Evolutionary conservation across 257 asterid genomes (phyloP).

Genomic region (Coffea eugenioides): DNA sequence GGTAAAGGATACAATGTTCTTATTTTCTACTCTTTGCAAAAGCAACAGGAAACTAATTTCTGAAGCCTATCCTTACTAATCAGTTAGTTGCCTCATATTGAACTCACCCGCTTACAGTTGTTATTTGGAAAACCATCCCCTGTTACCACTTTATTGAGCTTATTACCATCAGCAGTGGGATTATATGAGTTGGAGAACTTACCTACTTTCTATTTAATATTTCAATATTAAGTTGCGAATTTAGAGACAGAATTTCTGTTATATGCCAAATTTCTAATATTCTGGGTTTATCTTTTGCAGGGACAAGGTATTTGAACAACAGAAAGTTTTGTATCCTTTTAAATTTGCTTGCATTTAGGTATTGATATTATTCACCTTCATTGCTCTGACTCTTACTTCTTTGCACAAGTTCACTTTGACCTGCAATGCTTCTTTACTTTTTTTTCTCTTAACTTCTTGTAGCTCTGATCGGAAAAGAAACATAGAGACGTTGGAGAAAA

Average conservation of each 20-base stretch:
- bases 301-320: slow-evolving; percentile 87
- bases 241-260: neutral
- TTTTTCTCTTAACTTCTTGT: slow-evolving; percentile 41
- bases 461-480: slow-evolving; percentile 84
- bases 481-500: slow-evolving; percentile 82
- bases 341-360: neutral
- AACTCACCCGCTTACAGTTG: too few relatives aligned
- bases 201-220: neutral
- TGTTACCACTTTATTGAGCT: neutral
- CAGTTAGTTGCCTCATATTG: neutral
- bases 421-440: neutral
- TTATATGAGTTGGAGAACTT: neutral
- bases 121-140: neutral
- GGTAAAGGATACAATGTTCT: neutral
- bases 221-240: neutral
- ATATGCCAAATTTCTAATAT: neutral
- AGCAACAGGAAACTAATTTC: neutral
- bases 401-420: neutral
- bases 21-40: neutral
- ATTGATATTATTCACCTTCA: neutral
- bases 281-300: slow-evolving; percentile 37
- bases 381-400: neutral
- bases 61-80: neutral
- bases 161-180: neutral
- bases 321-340: slow-evolving; percentile 88